Evolutionary conservation across 1,284 basidiomycete genomes (phyloP).

Genomic region (Fomitopsis pinicola): DNA sequence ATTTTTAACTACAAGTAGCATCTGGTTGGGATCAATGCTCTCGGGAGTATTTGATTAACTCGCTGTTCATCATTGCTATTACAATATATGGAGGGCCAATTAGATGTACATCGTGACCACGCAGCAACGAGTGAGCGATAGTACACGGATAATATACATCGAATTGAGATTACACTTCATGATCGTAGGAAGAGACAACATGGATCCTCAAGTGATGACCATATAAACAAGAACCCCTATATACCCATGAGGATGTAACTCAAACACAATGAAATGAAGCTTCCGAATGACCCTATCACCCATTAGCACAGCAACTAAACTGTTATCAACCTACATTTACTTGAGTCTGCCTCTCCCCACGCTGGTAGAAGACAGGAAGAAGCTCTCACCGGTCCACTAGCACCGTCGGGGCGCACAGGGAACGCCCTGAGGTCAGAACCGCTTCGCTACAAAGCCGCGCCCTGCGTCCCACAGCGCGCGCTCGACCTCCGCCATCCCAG

Average conservation of each 20-base stretch:
- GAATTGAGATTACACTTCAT: background rate
- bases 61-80: too few species aligned
- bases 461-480: slow-evolving; percentile 15
- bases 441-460: slow-evolving; percentile 17
- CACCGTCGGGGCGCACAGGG: background rate
- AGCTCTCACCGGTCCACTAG: background rate
- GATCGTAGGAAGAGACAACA: too few species aligned
- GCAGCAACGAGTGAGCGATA: too few species aligned
- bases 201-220: too few species aligned
- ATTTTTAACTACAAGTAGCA: background rate
- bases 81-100: too few species aligned
- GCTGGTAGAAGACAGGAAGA: background rate
- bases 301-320: background rate
- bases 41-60: background rate
- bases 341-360: background rate
- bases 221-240: background rate
- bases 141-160: too few species aligned
- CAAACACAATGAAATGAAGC: background rate
- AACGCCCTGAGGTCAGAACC: slow-evolving; percentile 10
- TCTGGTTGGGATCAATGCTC: background rate
- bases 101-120: background rate
- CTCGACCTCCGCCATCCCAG: slow-evolving; percentile 37
- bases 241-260: background rate
- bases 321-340: background rate
- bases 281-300: background rate